Percentiles rank a stretch among this genome's conserved stretches.
Evolutionary conservation across 2,329 filamentous ascomycete species (phyloP).

Genomic region (Neonectria punicea): DNA sequence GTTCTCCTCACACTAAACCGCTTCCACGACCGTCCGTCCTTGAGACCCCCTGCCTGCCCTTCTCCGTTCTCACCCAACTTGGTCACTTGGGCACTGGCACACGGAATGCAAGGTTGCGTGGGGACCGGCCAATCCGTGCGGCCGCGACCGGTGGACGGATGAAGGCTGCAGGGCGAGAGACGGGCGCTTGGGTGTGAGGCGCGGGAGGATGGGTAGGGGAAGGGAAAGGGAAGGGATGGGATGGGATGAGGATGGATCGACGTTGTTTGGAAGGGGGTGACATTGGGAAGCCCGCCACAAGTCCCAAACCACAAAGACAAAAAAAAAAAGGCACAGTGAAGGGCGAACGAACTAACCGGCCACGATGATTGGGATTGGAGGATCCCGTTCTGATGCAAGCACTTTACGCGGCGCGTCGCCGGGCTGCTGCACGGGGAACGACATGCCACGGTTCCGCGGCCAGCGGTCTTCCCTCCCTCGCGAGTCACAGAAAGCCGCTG

Average conservation of each 20-base stretch:
- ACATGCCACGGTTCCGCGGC: not conserved
- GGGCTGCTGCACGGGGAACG: not conserved
- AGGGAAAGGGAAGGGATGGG: not conserved
- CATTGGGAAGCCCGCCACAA: not conserved
- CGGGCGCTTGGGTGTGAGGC: constrained; percentile 1
- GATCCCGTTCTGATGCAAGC: constrained; percentile 21
- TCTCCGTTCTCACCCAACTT: not conserved
- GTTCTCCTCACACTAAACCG: constrained; percentile 25
- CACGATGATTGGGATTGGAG: constrained; percentile 1
- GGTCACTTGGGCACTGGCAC: constrained; percentile 2
- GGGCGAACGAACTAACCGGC: not conserved
- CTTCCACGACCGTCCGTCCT: constrained; percentile 12
- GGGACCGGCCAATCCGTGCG: constrained; percentile 20
- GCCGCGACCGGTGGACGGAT: not conserved
- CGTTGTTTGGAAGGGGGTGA: constrained; percentile 2
- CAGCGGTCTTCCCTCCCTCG: not conserved
- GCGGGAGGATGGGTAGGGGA: not conserved
- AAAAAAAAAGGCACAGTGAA: constrained; percentile 1
- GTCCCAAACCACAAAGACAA: not conserved
- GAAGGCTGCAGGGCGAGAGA: constrained; percentile 6
- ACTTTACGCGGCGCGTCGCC: constrained; percentile 24
- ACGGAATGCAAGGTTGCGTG: not conserved
- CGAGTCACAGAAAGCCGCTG: not conserved
- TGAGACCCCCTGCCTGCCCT: constrained; percentile 1
- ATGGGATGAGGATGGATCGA: constrained; percentile 3